phyloP scores from a whole-genome alignment of 2,329 filamentous ascomycete genomes.

The Ascochyta viciae-villosae region DNA sequence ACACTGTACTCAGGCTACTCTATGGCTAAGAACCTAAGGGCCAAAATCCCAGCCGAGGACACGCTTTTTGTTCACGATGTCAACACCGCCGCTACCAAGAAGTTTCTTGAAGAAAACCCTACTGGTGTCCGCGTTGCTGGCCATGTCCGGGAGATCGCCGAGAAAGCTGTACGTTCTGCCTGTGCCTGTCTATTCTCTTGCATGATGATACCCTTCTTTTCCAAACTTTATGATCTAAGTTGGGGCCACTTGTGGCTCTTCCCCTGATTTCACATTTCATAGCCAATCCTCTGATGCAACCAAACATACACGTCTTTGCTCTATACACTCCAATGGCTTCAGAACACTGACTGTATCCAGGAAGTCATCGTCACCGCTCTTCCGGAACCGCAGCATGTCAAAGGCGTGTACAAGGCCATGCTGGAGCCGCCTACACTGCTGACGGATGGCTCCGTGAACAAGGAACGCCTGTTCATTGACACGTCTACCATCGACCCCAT shows the following conservation, averaged over 20 bases:
- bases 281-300: slow-evolving; percentile 76
- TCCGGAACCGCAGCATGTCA: slow-evolving; percentile 87
- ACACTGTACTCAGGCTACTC: slow-evolving; percentile 63
- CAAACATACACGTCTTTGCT: slow-evolving; percentile 13
- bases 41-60: slow-evolving; percentile 69
- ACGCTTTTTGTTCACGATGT: slow-evolving; percentile 71
- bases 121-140: slow-evolving; percentile 63
- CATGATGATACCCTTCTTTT: slow-evolving; percentile 60
- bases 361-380: slow-evolving; percentile 87
- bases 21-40: slow-evolving; percentile 75
- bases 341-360: slow-evolving; percentile 57
- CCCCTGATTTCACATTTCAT: slow-evolving; percentile 68
- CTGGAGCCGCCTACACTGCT: slow-evolving; percentile 65
- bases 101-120: slow-evolving; percentile 64
- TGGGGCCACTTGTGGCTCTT: slow-evolving; percentile 66
- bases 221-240: slow-evolving; percentile 74
- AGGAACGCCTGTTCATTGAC: slow-evolving; percentile 85
- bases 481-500: slow-evolving; percentile 95
- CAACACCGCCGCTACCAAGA: slow-evolving; percentile 62
- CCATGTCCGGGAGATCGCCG: slow-evolving; percentile 67
- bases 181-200: slow-evolving; percentile 12
- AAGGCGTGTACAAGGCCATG: slow-evolving; percentile 80
- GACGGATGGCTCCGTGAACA: slow-evolving; percentile 55
- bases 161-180: slow-evolving; percentile 66
- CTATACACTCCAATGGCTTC: slow-evolving; percentile 1